These are phyloP conservation scores for Suillus placidus DNA, from an alignment of 768 basidiomycete species.

Conservation along the genomic window DNA sequence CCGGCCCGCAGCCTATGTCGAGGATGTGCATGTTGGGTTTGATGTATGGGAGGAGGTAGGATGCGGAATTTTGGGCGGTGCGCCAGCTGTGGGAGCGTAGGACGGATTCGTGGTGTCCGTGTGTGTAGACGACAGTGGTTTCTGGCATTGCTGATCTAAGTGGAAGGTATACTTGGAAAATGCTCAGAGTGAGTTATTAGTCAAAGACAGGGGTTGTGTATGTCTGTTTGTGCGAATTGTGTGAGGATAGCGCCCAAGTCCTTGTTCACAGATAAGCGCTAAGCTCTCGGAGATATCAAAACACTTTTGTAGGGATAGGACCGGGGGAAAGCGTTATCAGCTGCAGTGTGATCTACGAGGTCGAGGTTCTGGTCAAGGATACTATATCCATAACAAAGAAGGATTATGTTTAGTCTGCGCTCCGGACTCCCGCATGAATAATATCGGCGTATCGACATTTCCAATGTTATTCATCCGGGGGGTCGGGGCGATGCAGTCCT, in stretches of 20 bases:
- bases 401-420: not conserved
- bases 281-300: too few species aligned
- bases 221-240: not conserved
- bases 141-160: conserved; percentile 11
- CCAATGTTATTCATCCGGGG: not conserved
- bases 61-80: conserved; percentile 46
- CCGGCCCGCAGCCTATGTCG: conserved; percentile 57
- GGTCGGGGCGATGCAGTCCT: not conserved
- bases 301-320: too few species aligned
- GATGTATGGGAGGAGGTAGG: conserved; percentile 41
- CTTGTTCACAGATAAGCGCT: too few species aligned
- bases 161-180: not conserved
- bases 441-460: not conserved
- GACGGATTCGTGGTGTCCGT: conserved; percentile 37
- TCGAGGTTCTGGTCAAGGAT: not conserved
- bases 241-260: too few species aligned
- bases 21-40: conserved; percentile 44
- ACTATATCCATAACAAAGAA: not conserved
- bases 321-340: not conserved
- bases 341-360: too few species aligned
- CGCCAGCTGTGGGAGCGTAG: conserved; percentile 39
- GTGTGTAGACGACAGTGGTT: conserved; percentile 17
- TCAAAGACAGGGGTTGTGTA: not conserved
- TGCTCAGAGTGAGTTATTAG: not conserved
- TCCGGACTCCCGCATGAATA: not conserved